phyloP scores from a whole-genome alignment of 2,329 filamentous ascomycete species.

The Neophaeococcomyces mojaviensis region DNA sequence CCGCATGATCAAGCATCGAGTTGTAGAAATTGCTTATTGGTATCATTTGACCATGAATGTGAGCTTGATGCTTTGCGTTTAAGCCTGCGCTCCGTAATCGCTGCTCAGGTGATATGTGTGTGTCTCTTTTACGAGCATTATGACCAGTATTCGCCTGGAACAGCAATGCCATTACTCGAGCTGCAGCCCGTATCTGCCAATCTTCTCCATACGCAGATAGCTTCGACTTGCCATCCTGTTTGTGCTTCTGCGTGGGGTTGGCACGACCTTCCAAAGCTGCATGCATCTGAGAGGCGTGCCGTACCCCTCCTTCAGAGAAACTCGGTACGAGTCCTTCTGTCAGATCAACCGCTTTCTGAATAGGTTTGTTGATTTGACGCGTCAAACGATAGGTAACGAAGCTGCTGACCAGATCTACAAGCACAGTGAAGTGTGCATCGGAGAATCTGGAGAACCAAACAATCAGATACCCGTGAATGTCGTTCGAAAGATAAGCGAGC shows the following conservation, averaged over 20 bases:
- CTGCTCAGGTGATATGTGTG: conserved; percentile 21
- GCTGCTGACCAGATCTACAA: conserved; percentile 68
- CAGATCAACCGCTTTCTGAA: conserved; percentile 50
- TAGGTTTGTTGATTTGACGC: conserved; percentile 54
- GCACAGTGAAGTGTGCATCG: conserved; percentile 57
- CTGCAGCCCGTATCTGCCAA: conserved; percentile 80
- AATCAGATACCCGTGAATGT: conserved; percentile 69
- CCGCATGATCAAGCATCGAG: conserved; percentile 75
- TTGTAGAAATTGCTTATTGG: conserved; percentile 84
- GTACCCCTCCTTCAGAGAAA: conserved; percentile 57
- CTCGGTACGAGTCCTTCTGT: conserved; percentile 65
- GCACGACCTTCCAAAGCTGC: conserved; percentile 56
- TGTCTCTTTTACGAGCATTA: conserved; percentile 33
- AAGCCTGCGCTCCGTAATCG: conserved; percentile 32
- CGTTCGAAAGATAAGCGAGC: conserved; percentile 64
- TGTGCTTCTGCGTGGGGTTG: conserved; percentile 48
- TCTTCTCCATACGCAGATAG: conserved; percentile 66
- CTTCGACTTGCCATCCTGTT: conserved; percentile 40
- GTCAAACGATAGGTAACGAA: conserved; percentile 77
- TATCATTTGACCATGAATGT: conserved; percentile 57
- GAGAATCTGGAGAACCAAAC: conserved; percentile 70
- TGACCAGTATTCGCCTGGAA: conserved; percentile 70
- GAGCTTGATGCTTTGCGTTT: conserved; percentile 36
- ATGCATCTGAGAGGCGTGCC: conserved; percentile 60
- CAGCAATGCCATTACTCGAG: conserved; percentile 69